phyloP scores from a whole-genome alignment of 148 eudicot species.

The Pouteria glomerata region DNA sequence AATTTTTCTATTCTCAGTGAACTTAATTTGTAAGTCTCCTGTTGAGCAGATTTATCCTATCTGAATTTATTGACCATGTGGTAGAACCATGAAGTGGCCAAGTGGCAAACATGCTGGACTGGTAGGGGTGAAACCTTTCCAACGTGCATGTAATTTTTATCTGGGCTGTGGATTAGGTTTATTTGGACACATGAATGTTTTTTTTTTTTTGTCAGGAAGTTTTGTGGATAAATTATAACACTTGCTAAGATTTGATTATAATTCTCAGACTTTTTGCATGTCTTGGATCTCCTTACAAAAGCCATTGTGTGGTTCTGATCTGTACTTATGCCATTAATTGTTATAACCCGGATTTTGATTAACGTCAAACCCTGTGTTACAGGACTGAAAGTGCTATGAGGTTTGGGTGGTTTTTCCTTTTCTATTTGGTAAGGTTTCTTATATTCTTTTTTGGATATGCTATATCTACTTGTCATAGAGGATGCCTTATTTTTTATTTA shows the following conservation, averaged over 20 bases:
- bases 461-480: neutral
- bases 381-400: slow-evolving; percentile 83
- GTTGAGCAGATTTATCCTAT: neutral
- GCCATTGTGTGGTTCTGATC: neutral
- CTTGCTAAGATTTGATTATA: neutral
- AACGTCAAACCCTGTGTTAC: slow-evolving; percentile 10
- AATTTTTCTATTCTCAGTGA: neutral
- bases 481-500: neutral
- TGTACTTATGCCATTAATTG: neutral
- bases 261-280: neutral
- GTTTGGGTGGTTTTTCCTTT: slow-evolving; percentile 75
- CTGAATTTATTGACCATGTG: neutral
- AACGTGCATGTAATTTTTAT: neutral
- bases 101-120: no score
- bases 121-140: neutral
- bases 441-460: slow-evolving; percentile 1
- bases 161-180: neutral
- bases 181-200: neutral
- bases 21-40: neutral
- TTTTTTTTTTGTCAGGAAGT: neutral
- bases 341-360: neutral
- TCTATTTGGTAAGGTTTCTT: slow-evolving; percentile 47
- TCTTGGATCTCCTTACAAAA: neutral
- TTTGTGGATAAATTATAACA: neutral
- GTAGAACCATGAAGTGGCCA: neutral